These are phyloP conservation scores for Phaeotremella fagi DNA, from an alignment of 768 basidiomycete genomes.

Conservation along the genomic window DNA sequence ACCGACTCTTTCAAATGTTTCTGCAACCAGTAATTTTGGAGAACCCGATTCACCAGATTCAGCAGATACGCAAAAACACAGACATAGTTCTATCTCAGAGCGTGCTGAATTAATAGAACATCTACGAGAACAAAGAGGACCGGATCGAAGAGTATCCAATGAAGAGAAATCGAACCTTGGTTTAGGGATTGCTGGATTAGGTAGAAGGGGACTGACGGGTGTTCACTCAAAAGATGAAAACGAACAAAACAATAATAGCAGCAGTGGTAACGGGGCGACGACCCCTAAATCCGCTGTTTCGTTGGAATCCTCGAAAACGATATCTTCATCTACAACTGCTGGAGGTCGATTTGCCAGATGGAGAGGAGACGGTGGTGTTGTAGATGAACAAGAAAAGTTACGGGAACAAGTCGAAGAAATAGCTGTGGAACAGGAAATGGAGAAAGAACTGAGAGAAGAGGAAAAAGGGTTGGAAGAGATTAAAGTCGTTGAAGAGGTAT, in stretches of 20 bases:
- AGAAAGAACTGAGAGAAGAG: conserved; percentile 27
- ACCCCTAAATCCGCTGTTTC: neutral
- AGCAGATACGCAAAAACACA: neutral
- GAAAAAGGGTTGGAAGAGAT: conserved; percentile 24
- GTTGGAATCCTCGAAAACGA: neutral
- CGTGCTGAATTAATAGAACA: conserved; percentile 11
- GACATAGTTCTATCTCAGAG: neutral
- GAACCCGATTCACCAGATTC: neutral
- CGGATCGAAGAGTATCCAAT: neutral
- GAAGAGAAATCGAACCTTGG: conserved; percentile 4
- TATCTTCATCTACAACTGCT: neutral
- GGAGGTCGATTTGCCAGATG: neutral
- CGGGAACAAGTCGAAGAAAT: conserved; percentile 29
- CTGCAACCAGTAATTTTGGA: neutral
- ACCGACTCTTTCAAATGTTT: conserved; percentile 13
- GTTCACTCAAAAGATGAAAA: conserved; percentile 35
- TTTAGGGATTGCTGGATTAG: conserved; percentile 28
- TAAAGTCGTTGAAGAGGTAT: conserved; percentile 24
- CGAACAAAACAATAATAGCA: no score
- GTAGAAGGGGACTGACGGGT: conserved; percentile 21
- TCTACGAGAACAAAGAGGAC: conserved; percentile 23
- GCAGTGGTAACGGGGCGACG: neutral
- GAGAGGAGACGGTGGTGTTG: neutral
- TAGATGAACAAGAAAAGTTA: conserved; percentile 12
- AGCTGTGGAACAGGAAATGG: conserved; percentile 38